phyloP scores from a whole-genome alignment of 2,329 filamentous ascomycete species.

The Pseudocercospora musae region DNA sequence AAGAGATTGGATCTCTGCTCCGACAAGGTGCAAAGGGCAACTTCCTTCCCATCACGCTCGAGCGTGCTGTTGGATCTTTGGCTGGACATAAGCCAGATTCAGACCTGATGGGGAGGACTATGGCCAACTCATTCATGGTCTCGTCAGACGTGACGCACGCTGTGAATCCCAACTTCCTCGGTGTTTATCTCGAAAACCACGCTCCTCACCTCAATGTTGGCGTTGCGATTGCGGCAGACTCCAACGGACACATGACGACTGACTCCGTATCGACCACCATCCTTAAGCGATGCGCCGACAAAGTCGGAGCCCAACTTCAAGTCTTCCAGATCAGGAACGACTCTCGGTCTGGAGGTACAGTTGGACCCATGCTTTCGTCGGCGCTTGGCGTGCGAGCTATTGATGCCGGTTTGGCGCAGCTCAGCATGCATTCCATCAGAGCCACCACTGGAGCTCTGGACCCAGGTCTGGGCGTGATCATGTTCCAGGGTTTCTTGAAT shows the following conservation, averaged over 20 bases:
- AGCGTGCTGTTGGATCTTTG: constrained; percentile 73
- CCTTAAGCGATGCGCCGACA: constrained; percentile 72
- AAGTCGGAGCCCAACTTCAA: constrained; percentile 69
- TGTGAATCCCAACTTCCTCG: constrained; percentile 89
- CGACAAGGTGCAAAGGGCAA: constrained; percentile 88
- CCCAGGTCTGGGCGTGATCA: constrained; percentile 80
- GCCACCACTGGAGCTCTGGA: constrained; percentile 84
- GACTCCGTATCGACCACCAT: constrained; percentile 82
- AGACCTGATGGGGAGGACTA: constrained; percentile 71
- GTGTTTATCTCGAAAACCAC: constrained; percentile 79
- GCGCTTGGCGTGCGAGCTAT: constrained; percentile 77
- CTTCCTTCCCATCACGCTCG: constrained; percentile 76
- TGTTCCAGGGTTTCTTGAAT: constrained; percentile 87
- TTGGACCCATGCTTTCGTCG: constrained; percentile 85
- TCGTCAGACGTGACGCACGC: constrained; percentile 93
- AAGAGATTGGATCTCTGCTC: constrained; percentile 89
- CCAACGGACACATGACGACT: constrained; percentile 95
- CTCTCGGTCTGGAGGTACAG: constrained; percentile 81
- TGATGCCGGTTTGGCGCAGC: constrained; percentile 84
- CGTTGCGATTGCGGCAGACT: constrained; percentile 73
- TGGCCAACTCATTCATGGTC: constrained; percentile 87
- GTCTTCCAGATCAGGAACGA: constrained; percentile 96
- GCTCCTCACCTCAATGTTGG: constrained; percentile 85
- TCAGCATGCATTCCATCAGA: constrained; percentile 91
- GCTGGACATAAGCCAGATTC: constrained; percentile 45